Base-by-base conservation (phyloP, 2,329 filamentous ascomycete genomes). In the Exophiala oligosperma region DNA sequence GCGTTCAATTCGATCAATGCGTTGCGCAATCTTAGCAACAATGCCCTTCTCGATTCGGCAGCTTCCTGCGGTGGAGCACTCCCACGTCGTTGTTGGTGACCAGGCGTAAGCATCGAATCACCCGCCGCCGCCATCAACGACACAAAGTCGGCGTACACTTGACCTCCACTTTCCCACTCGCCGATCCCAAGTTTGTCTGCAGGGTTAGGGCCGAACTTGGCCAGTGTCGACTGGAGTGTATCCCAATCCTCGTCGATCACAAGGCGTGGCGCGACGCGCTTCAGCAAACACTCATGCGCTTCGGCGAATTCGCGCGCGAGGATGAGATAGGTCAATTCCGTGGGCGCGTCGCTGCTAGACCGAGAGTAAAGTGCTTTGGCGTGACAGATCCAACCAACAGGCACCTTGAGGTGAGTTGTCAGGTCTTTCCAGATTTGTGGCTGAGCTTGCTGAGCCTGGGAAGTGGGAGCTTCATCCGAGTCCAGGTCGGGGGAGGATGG, bases 321-420 rank as follows among this genome's bases (percentile, higher is more conserved):
- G 59, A 97, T 82, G 11, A 99, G 85, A 68, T 87, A 94, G 54
- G 88, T 82, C 8, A 93, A 89, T 72, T 96, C 91, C 4, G 80
- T 79, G 47, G 80, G 81, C 9, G 88, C 81, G 70, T 92, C 85
- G 40, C 60, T 63, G 48, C 86, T 84, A 57, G 87, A 86, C 61
- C 90, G 88, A 74, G 91, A 92, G 73, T 89, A 88, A 12, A 93
- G 80, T 11, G 92, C 92, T 70, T 92, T 90, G 17, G 94, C 91
- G 59, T 91, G 85, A 85, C 90, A 96, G 51, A 97, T 81, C 92
- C 93, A 96, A 2, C 82, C 73, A 1, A 81, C 74, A 0, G 93
- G 91, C 43, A 97, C 84, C 62, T 84, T 83, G 53, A 92, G 83
- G 32, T 84, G 84, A 46, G 81, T 76, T 0, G 82, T 82, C 23